phyloP scores from a whole-genome alignment of 345 rosid species.

The Acer yangbiense region DNA sequence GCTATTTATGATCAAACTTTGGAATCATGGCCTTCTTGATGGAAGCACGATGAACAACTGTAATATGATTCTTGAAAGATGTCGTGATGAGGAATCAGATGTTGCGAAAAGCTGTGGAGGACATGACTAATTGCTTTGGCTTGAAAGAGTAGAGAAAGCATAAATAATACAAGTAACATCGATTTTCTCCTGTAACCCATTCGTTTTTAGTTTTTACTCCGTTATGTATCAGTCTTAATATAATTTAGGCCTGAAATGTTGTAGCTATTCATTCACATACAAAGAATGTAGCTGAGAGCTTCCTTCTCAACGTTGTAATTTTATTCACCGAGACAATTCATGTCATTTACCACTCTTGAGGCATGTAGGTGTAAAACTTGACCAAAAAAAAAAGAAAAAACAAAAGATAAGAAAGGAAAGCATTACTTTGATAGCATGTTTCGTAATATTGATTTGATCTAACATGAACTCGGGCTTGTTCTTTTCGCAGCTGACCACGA shows the following conservation, averaged over 20 bases:
- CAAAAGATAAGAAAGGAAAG: background rate
- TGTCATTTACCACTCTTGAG: background rate
- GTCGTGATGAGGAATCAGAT: conserved; percentile 31
- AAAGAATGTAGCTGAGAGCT: background rate
- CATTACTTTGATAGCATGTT: background rate
- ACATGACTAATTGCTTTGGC: background rate
- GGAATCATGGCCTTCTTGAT: conserved; percentile 98
- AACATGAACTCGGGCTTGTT: background rate
- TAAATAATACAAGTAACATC: background rate
- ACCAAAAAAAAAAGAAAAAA: too few relatives aligned
- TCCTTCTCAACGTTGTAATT: conserved; percentile 1
- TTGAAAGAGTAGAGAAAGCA: background rate
- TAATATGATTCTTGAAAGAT: conserved; percentile 58
- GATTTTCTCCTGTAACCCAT: conserved; percentile 9
- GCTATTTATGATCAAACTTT: conserved; percentile 88
- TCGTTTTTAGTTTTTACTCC: background rate
- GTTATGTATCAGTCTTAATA: background rate
- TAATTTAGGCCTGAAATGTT: conserved; percentile 11
- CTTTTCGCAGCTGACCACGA: background rate
- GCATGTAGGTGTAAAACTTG: background rate
- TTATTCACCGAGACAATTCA: background rate
- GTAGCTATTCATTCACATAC: conserved; percentile 10
- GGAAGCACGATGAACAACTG: conserved; percentile 88
- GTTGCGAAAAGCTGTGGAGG: conserved; percentile 23
- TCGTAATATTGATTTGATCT: too few relatives aligned